A percentile compares a stretch with the other conserved stretches of the same genome.
Evolutionary conservation across 192 early-diverging fungal genomes (phyloP).

Genomic region (Mortierella hygrophila): DNA sequence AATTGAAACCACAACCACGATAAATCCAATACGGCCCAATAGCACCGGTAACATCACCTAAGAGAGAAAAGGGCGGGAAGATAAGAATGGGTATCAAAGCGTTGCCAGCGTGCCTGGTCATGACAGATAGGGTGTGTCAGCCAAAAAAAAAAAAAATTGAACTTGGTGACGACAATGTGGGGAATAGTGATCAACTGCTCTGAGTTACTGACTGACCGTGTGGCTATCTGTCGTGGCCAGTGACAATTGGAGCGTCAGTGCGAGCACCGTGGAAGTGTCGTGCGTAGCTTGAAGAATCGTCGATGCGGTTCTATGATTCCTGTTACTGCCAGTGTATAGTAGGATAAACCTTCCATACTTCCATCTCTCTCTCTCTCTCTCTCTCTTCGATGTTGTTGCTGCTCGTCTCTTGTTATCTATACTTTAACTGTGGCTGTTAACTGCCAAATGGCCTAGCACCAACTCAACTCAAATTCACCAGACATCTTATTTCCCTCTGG

Average conservation of each 20-base stretch:
- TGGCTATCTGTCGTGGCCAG: not conserved
- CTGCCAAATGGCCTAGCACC: not conserved
- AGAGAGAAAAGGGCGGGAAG: not conserved
- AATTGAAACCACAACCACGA: not conserved
- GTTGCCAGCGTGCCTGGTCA: not conserved
- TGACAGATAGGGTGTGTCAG: not conserved
- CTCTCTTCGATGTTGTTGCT: not conserved
- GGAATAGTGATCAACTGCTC: not conserved
- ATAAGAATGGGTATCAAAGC: not conserved
- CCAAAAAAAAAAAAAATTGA: not conserved
- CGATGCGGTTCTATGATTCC: not conserved
- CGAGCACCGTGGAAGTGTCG: not conserved
- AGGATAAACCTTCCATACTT: not conserved
- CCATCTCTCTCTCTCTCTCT: not conserved
- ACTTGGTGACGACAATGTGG: constrained; percentile 6
- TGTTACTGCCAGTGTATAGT: not conserved
- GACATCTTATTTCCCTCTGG: not conserved
- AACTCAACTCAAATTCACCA: not conserved
- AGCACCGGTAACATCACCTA: not conserved
- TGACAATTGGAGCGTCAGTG: not conserved
- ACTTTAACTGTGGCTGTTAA: not conserved
- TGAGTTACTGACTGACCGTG: not conserved
- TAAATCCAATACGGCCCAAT: not conserved
- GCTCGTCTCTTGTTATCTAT: not conserved
- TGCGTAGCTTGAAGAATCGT: no score